phyloP scores from a whole-genome alignment of 1,139 yeast species.

The Saccharomyces hybrid region DNA sequence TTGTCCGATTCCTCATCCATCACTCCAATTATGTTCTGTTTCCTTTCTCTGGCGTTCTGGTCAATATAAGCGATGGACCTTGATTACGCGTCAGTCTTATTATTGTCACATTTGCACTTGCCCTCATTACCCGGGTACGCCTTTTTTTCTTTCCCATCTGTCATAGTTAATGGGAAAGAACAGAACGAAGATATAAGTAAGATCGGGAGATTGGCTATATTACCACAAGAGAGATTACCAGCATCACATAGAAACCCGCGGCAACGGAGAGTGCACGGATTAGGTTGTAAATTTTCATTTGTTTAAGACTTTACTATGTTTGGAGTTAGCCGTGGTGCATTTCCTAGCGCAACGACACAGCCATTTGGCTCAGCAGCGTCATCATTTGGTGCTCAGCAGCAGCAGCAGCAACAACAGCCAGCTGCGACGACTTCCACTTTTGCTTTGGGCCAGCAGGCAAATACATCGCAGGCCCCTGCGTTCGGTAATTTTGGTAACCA shows the following conservation, averaged over 20 bases:
- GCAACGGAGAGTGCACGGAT: background rate
- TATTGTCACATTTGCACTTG: background rate
- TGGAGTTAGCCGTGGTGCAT: conserved; percentile 19
- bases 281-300: conserved; percentile 3
- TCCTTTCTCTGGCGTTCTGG: background rate
- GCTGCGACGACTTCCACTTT: background rate
- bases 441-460: background rate
- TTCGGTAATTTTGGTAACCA: conserved; percentile 31
- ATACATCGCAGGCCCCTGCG: background rate
- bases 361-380: conserved; percentile 34
- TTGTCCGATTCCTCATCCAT: conserved; percentile 3
- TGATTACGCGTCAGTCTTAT: background rate
- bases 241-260: background rate
- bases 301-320: conserved; percentile 14
- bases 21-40: background rate
- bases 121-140: background rate
- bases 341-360: conserved; percentile 35
- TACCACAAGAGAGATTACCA: background rate
- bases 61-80: background rate
- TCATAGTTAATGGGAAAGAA: background rate
- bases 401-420: conserved; percentile 6
- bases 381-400: conserved; percentile 31
- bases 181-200: background rate
- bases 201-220: background rate
- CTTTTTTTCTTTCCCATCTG: background rate